A percentile compares a stretch with the other conserved stretches of the same genome.
Evolutionary conservation across 164 flowering plant genomes (phyloP).

Genomic region (Buxus sempervirens): DNA sequence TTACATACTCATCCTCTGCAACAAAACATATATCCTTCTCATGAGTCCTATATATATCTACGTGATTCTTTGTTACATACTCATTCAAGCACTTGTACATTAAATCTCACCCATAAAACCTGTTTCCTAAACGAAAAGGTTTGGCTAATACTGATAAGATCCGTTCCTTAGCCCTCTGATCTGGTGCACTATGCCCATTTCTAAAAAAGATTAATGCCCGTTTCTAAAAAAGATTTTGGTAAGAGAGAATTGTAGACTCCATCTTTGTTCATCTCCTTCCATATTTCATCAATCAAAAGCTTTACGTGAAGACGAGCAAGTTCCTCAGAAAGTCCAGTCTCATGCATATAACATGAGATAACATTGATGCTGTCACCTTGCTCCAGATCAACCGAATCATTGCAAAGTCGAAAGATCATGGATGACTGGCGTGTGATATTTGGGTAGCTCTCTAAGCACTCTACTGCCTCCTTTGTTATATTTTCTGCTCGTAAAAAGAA

Average conservation of each 20-base stretch:
- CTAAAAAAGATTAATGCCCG: constrained; percentile 6
- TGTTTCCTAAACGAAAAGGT: too few relatives aligned
- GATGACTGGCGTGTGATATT: too few relatives aligned
- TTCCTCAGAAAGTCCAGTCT: constrained; percentile 20
- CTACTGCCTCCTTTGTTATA: too few relatives aligned
- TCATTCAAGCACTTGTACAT: too few relatives aligned
- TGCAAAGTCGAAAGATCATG: constrained; percentile 23
- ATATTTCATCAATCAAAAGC: constrained; percentile 4
- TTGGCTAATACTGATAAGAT: constrained; percentile 8
- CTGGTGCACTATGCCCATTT: constrained; percentile 15
- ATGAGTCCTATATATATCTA: too few relatives aligned
- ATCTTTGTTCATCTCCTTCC: too few relatives aligned
- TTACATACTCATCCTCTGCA: too few relatives aligned
- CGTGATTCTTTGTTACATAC: too few relatives aligned
- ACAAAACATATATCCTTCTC: too few relatives aligned
- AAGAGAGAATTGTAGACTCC: neutral
- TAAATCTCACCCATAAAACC: too few relatives aligned
- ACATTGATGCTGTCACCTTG: constrained; percentile 24
- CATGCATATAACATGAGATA: constrained; percentile 24
- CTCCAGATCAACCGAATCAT: constrained; percentile 28
- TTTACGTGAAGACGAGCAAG: constrained; percentile 12
- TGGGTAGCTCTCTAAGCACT: too few relatives aligned
- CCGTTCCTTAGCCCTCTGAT: neutral
- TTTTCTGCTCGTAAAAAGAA: too few relatives aligned
- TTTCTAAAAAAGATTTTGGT: neutral